Percentiles rank a stretch among this genome's conserved stretches.
Evolutionary conservation across 83 land plant genomes (phyloP).

Genomic region (Picea abies): DNA sequence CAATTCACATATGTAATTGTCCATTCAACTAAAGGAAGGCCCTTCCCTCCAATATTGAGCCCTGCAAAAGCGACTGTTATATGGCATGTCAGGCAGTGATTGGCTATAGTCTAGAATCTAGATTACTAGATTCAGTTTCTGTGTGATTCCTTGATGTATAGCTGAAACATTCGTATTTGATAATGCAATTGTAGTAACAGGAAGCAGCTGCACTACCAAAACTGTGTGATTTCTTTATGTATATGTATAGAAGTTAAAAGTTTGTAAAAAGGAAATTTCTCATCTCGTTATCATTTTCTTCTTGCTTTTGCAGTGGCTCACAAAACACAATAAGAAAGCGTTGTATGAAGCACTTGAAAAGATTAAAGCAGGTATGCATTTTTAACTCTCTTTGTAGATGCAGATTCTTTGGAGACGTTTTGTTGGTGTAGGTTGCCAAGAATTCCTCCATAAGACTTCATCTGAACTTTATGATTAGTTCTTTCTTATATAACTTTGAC

Average conservation of each 20-base stretch:
- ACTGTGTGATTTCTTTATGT: not conserved
- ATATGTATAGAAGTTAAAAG: not conserved
- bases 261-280: too few relatives aligned
- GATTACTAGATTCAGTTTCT: not conserved
- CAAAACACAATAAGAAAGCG: slow-evolving; percentile 32
- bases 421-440: not conserved
- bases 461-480: not conserved
- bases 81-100: not conserved
- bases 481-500: not conserved
- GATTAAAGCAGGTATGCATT: slow-evolving; percentile 43
- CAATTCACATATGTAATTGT: too few relatives aligned
- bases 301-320: slow-evolving; percentile 35
- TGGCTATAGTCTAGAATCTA: not conserved
- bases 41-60: not conserved
- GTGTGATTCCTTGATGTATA: not conserved
- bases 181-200: not conserved
- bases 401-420: not conserved
- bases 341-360: slow-evolving; percentile 59
- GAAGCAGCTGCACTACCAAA: not conserved
- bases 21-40: too few relatives aligned
- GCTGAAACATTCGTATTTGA: not conserved
- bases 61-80: not conserved
- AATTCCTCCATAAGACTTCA: not conserved
- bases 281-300: not conserved
- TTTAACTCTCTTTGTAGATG: not conserved